Percentiles rank a stretch among this genome's conserved stretches.
Conservation (phyloP, 345 rosid species). For the Pistacia atlantica region DNA sequence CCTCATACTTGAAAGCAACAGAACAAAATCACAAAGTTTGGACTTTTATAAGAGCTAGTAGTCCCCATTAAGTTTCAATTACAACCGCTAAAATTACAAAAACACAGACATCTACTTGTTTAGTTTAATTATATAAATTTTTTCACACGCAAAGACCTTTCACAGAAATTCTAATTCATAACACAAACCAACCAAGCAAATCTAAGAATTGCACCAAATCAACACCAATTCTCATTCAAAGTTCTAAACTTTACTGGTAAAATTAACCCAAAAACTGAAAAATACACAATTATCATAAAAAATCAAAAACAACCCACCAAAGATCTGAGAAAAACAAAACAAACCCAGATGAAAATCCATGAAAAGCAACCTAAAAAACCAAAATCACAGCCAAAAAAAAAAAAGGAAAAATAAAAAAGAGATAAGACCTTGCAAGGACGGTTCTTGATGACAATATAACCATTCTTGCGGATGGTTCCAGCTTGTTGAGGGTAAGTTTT, state of each 20-base stretch:
- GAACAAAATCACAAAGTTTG: not conserved
- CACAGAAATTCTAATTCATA: not conserved
- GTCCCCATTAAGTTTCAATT: not conserved
- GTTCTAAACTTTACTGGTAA: not conserved
- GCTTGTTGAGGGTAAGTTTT: conserved; percentile 72
- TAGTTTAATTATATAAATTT: too few relatives aligned
- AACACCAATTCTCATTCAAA: not conserved
- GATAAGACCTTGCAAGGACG: conserved; percentile 64
- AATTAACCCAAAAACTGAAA: not conserved
- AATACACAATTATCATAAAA: not conserved
- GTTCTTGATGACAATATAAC: conserved; percentile 57
- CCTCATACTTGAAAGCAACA: not conserved
- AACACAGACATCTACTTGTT: not conserved
- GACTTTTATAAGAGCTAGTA: not conserved
- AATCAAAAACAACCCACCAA: conserved; percentile 10
- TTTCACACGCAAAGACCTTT: not conserved
- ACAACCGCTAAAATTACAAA: not conserved
- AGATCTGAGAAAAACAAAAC: conserved; percentile 20
- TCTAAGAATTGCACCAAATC: not conserved
- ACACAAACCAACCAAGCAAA: not conserved
- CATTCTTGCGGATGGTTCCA: conserved; percentile 63
- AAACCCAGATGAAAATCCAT: not conserved
- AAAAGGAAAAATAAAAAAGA: not conserved
- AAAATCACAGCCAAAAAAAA: too few relatives aligned
- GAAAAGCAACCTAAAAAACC: not conserved